Evolutionary conservation across 345 rosid species (phyloP).

Genomic region (Hibiscus mutabilis): DNA sequence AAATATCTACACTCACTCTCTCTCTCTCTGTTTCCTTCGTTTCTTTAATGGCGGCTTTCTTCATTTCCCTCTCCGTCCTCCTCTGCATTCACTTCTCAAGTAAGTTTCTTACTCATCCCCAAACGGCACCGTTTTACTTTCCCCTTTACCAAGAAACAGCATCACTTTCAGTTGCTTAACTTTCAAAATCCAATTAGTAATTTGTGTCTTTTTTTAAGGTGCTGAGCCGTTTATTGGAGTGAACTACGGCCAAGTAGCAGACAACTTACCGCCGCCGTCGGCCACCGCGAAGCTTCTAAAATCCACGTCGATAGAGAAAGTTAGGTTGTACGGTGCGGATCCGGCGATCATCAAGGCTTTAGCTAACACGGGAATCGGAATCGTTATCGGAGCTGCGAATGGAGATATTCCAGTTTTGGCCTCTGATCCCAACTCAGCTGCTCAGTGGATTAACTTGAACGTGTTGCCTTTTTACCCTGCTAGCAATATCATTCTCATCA

Average conservation of each 20-base stretch:
- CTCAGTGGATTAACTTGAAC: constrained; percentile 68
- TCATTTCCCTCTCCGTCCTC: too few species aligned
- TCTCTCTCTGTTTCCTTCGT: too few species aligned
- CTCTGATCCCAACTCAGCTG: constrained; percentile 67
- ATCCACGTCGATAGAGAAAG: constrained; percentile 60
- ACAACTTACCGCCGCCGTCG: constrained; percentile 82
- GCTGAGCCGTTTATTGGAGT: constrained; percentile 74
- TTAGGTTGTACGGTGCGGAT: constrained; percentile 78
- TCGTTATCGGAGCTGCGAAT: constrained; percentile 70
- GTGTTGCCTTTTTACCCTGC: constrained; percentile 78
- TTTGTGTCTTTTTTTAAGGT: constrained; percentile 26
- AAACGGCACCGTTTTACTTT: too few species aligned
- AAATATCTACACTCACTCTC: too few species aligned
- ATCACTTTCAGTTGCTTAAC: not conserved
- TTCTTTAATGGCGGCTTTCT: too few species aligned
- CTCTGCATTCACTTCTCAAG: constrained; percentile 29
- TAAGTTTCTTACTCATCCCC: too few species aligned
- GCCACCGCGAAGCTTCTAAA: constrained; percentile 79
- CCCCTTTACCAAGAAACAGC: too few species aligned
- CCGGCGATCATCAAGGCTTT: constrained; percentile 70
- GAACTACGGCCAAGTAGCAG: constrained; percentile 84
- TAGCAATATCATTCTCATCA: constrained; percentile 70
- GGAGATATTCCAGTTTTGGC: constrained; percentile 78
- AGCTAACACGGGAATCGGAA: constrained; percentile 71
- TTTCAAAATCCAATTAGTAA: not conserved